Evolutionary conservation across 805 yeast species (phyloP).

Genomic region (Tetrapisispora fleetii): DNA sequence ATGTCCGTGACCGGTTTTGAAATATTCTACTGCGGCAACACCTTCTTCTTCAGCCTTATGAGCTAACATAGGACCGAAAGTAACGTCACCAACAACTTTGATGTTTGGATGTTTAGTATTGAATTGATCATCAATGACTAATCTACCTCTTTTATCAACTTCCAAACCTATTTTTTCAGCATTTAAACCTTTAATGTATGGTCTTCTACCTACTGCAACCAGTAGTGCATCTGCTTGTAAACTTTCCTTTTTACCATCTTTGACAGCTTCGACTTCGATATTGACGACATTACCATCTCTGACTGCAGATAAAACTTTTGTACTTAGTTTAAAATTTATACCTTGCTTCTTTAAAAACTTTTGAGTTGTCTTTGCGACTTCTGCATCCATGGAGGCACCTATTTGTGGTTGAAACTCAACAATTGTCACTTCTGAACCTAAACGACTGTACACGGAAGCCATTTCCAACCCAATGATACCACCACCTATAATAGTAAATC

Average conservation of each 20-base stretch:
- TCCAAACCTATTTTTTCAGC: slow-evolving; percentile 86
- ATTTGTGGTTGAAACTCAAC: slow-evolving; percentile 82
- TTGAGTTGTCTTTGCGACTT: slow-evolving; percentile 83
- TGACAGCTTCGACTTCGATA: slow-evolving; percentile 81
- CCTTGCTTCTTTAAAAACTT: slow-evolving; percentile 93
- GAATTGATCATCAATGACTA: slow-evolving; percentile 89
- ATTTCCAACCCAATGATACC: slow-evolving; percentile 99
- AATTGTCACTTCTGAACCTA: slow-evolving; percentile 92
- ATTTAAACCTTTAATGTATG: slow-evolving; percentile 82
- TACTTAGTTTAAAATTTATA: slow-evolving; percentile 79
- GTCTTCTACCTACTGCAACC: slow-evolving; percentile 98
- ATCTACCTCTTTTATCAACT: slow-evolving; percentile 82
- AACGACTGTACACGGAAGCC: slow-evolving; percentile 95
- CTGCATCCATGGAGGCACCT: slow-evolving; percentile 98
- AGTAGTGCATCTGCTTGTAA: slow-evolving; percentile 86
- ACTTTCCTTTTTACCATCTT: slow-evolving; percentile 68
- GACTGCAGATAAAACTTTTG: slow-evolving; percentile 81
- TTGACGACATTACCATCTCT: slow-evolving; percentile 84
- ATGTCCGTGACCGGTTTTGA: slow-evolving; percentile 91
- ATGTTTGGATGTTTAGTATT: slow-evolving; percentile 88
- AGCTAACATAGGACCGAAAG: slow-evolving; percentile 98
- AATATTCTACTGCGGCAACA: slow-evolving; percentile 93
- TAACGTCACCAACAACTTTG: slow-evolving; percentile 96
- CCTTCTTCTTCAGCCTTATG: slow-evolving; percentile 99
- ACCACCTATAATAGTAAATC: slow-evolving; percentile 90